Evolutionary conservation across 164 flowering plant species (phyloP), one percentile per base, ranked within the genome.

Genomic region (Kalanchoe fedtschenkoi): DNA sequence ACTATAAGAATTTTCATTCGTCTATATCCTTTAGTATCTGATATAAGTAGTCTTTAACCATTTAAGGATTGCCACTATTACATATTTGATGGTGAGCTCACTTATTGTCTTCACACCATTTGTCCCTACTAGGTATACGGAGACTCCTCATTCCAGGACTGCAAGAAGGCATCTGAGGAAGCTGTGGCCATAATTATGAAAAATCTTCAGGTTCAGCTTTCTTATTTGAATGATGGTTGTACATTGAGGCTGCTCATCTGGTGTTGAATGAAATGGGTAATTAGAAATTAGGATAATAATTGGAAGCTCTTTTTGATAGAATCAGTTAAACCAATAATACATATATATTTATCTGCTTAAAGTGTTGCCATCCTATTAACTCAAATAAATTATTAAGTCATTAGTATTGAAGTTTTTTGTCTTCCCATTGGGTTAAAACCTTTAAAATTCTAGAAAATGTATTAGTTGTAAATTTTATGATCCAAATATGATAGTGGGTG

Each of bases 81-180:
- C 17, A 24, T 51, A 3, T n/a, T 51, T 30, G 13, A 51, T 32
- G 2, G 4, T 26, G 4, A 26, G 5, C 15, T 60, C 14, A n/a
- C 28, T 26, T 58, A 39, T 24, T 42, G 62, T 34, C 33, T 54
- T n/a, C n/a, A n/a, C n/a, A n/a, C n/a, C 62, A 3, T 43, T 60
- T 33, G 69, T 51, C 56, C 63, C 67, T 44, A 15, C 41, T 61
- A 95, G 99, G 96, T 76, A 70, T 91, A 95, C 72, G 99, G 99
- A 29, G 93, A 95, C 55, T 83, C 99, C 58, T 95, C 99, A 42
- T 95, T 91, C 75, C 81, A 77, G 69, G 99, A 95, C 62, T 95
- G 99, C 68, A 90, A 89, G 78, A 74, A 80, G 70, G 91, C 85
- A 66, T 95, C 99, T 44, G 97, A 95, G 78, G 93, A 88, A 72